Evolutionary conservation across 192 early-diverging fungal genomes (phyloP).

Genomic region (Linnemannia zychae): DNA sequence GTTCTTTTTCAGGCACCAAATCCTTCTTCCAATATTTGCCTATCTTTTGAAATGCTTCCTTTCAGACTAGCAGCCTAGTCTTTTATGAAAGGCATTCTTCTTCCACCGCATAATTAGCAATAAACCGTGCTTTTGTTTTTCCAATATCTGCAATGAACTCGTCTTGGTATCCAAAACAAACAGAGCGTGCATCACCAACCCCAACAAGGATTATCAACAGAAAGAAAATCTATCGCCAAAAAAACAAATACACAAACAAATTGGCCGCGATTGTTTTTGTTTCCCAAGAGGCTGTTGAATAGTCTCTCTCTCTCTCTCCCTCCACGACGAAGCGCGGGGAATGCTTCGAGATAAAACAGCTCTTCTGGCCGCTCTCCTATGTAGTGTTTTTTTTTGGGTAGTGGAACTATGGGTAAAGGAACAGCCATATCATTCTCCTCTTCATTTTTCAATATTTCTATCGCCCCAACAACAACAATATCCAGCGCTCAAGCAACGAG

Average conservation of each 20-base stretch:
- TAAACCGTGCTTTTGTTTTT: background rate
- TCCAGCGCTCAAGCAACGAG: no score
- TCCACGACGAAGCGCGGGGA: background rate
- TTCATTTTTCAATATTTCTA: background rate
- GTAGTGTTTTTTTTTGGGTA: background rate
- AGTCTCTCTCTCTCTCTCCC: background rate
- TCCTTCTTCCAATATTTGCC: background rate
- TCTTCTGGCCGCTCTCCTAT: background rate
- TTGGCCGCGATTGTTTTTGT: background rate
- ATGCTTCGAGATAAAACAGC: background rate
- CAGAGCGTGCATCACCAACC: background rate
- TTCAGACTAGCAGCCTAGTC: background rate
- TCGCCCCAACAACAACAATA: background rate
- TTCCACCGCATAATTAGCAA: no score
- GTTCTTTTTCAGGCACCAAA: background rate
- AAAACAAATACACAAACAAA: background rate
- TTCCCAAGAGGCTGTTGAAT: background rate
- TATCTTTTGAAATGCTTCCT: background rate
- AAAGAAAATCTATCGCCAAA: no score
- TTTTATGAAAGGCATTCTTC: background rate
- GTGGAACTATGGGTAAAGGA: background rate
- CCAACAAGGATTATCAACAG: background rate
- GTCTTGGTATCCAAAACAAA: background rate
- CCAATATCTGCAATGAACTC: background rate
- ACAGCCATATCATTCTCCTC: background rate